These are phyloP conservation scores for Jatropha podagrica DNA, from an alignment of 441 rosid genomes.

Conservation along the genomic window DNA sequence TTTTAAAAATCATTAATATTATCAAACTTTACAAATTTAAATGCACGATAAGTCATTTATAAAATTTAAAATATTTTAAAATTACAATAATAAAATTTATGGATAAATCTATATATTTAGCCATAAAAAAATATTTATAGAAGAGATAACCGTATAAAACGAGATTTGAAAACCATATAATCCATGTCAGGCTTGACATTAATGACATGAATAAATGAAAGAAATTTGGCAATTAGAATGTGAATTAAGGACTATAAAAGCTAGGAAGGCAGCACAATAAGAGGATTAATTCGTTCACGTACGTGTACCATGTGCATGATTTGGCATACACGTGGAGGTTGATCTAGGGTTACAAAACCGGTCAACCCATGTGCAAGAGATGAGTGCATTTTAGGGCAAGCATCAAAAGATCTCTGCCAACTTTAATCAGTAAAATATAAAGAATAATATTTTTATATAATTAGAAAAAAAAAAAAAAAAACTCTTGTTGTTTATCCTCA, in stretches of 20 bases:
- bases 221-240: too few relatives aligned
- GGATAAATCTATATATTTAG: too few relatives aligned
- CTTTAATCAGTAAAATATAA: neutral
- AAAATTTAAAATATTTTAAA: too few relatives aligned
- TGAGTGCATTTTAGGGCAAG: conserved; percentile 11
- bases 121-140: too few relatives aligned
- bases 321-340: conserved; percentile 10
- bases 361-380: conserved; percentile 8
- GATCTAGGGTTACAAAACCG: neutral
- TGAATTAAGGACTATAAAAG: neutral
- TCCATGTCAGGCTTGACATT: too few relatives aligned
- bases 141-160: too few relatives aligned
- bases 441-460: neutral
- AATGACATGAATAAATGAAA: too few relatives aligned
- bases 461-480: neutral
- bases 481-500: neutral
- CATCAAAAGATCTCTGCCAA: neutral
- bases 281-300: neutral
- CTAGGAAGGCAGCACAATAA: neutral
- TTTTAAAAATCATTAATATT: too few relatives aligned
- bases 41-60: too few relatives aligned
- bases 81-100: too few relatives aligned
- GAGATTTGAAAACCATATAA: too few relatives aligned
- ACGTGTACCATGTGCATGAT: conserved; percentile 2
- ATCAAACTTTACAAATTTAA: too few relatives aligned